phyloP scores from a whole-genome alignment of 257 asterid genomes.

The Nemophila menziesii region DNA sequence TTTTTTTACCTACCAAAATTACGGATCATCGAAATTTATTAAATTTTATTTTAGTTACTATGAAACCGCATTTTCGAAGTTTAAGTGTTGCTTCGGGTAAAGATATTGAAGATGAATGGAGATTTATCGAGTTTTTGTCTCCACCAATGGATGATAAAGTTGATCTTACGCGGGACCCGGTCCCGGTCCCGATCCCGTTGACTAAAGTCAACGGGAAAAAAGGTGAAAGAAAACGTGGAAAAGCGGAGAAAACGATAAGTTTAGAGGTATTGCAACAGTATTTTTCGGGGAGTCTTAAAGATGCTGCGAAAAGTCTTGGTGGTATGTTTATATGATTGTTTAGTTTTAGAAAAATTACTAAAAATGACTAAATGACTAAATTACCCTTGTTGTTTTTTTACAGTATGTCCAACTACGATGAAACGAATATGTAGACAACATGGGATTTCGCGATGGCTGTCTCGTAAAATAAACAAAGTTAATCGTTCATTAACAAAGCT shows the following conservation, averaged over 20 bases:
- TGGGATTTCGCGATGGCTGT: constrained; percentile 93
- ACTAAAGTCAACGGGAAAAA: constrained; percentile 41
- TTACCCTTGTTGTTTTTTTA: constrained; percentile 7
- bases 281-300: constrained; percentile 85
- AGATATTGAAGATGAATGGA: constrained; percentile 56
- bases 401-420: constrained; percentile 95
- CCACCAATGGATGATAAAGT: constrained; percentile 35
- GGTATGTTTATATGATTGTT: constrained; percentile 45
- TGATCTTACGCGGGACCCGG: constrained; percentile 22
- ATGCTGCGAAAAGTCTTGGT: constrained; percentile 90
- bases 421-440: constrained; percentile 90
- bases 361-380: too few relatives aligned
- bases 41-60: constrained; percentile 53
- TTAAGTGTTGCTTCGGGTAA: constrained; percentile 79
- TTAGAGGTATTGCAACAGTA: constrained; percentile 83
- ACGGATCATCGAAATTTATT: constrained; percentile 37
- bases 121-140: constrained; percentile 53
- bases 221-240: constrained; percentile 72
- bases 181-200: constrained; percentile 22
- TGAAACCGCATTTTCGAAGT: constrained; percentile 70
- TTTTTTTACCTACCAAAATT: constrained; percentile 47
- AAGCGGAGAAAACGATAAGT: constrained; percentile 84
- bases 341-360: too few relatives aligned
- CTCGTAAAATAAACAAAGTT: constrained; percentile 93
- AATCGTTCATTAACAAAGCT: constrained; percentile 75